Evolutionary conservation across 148 eudicot genomes (phyloP).

Genomic region (Camellia lanceoleosa): DNA sequence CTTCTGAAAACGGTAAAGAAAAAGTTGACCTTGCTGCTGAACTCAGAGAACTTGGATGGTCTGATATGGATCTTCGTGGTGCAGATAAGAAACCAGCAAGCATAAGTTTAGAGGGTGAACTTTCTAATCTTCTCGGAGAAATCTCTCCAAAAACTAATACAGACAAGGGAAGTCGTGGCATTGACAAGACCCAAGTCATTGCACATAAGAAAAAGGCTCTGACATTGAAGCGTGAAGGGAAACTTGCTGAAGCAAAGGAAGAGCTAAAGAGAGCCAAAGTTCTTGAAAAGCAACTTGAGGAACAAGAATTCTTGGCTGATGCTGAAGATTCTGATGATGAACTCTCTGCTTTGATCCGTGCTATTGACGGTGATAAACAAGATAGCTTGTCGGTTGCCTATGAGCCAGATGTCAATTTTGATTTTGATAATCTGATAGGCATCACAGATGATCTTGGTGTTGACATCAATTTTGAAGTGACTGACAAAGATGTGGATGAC

Average conservation of each 20-base stretch:
- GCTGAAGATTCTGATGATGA: conserved; percentile 91
- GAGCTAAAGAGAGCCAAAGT: conserved; percentile 84
- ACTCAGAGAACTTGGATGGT: conserved; percentile 87
- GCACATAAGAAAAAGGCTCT: conserved; percentile 84
- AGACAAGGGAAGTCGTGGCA: conserved; percentile 34
- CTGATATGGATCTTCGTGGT: conserved; percentile 70
- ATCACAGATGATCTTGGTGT: conserved; percentile 47
- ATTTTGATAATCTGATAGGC: conserved; percentile 38
- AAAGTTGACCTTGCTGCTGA: conserved; percentile 78
- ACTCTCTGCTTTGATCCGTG: conserved; percentile 63
- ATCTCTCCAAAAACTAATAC: conserved; percentile 35
- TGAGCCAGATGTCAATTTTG: conserved; percentile 38
- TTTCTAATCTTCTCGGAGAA: conserved; percentile 59
- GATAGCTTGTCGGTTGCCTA: conserved; percentile 36
- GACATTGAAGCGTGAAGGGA: conserved; percentile 77
- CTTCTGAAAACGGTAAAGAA: conserved; percentile 40
- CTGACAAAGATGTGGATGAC: conserved; percentile 80
- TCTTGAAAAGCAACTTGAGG: conserved; percentile 90
- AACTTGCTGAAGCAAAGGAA: conserved; percentile 86
- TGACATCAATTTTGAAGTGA: conserved; percentile 63
- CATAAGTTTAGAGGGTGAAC: conserved; percentile 74
- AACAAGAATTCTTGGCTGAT: conserved; percentile 79
- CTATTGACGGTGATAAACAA: conserved; percentile 55
- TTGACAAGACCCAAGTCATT: conserved; percentile 63
- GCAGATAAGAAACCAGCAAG: conserved; percentile 59